phyloP scores from a whole-genome alignment of 495 filamentous ascomycete genomes.

The Zalerion maritima region DNA sequence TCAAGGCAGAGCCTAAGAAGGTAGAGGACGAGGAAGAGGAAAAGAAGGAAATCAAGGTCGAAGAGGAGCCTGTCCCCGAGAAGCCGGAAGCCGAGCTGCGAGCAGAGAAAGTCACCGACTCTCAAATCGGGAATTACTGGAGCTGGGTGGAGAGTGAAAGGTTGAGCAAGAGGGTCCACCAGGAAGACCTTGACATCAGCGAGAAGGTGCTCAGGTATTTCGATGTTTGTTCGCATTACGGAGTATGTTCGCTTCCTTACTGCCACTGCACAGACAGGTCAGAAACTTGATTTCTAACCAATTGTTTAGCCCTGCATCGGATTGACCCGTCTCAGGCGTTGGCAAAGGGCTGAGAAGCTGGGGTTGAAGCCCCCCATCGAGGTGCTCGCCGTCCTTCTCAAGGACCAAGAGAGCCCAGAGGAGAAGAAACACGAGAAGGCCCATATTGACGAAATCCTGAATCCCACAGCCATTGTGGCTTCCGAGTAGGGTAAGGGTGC shows the following conservation, averaged over 20 bases:
- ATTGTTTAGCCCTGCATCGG: constrained; percentile 68
- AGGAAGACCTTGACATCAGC: constrained; percentile 48
- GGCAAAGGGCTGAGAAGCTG: constrained; percentile 69
- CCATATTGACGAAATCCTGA: constrained; percentile 71
- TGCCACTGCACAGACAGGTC: constrained; percentile 8
- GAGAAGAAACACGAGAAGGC: constrained; percentile 50
- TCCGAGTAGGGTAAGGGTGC: constrained; percentile 2
- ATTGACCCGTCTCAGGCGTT: constrained; percentile 65
- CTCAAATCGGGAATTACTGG: constrained; percentile 63
- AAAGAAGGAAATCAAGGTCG: too few relatives aligned
- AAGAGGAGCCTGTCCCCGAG: constrained; percentile 10
- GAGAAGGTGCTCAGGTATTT: constrained; percentile 84
- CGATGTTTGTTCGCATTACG: constrained; percentile 77
- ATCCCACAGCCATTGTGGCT: constrained; percentile 22
- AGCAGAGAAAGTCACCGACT: constrained; percentile 45
- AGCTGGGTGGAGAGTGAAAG: constrained; percentile 44
- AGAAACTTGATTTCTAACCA: constrained; percentile 2
- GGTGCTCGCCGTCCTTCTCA: constrained; percentile 73
- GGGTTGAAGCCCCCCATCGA: constrained; percentile 78
- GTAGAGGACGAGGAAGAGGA: constrained; percentile 8
- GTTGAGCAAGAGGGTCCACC: constrained; percentile 43
- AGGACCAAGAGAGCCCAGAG: too few relatives aligned
- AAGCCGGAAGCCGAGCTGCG: constrained; percentile 35
- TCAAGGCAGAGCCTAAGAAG: constrained; percentile 23
- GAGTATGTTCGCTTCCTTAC: constrained; percentile 42